Conservation (phyloP, 305 asterid genomes). For the Lippia alba region DNA sequence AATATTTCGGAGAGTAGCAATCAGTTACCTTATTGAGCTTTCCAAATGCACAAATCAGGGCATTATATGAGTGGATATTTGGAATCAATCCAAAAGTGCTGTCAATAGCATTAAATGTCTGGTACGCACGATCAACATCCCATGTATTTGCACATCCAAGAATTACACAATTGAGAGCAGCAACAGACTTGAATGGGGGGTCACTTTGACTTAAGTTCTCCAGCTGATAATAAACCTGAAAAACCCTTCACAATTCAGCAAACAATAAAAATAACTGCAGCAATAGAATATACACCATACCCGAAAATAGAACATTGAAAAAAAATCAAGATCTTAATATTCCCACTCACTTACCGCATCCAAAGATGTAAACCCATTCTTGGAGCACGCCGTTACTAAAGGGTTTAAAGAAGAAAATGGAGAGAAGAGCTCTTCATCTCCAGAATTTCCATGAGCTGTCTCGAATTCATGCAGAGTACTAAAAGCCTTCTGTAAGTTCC, state of each 20-base stretch:
- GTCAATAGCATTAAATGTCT: constrained; percentile 72
- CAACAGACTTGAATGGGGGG: constrained; percentile 78
- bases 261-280: neutral
- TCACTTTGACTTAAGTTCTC: constrained; percentile 72
- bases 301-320: neutral
- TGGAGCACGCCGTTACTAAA: constrained; percentile 69
- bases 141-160: constrained; percentile 92
- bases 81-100: constrained; percentile 69
- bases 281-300: constrained; percentile 17
- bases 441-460: constrained; percentile 56
- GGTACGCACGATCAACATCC: constrained; percentile 94
- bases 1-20: constrained; percentile 17
- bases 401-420: constrained; percentile 79
- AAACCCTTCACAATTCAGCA: neutral
- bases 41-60: constrained; percentile 75
- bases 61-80: constrained; percentile 80
- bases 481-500: constrained; percentile 79
- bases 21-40: constrained; percentile 69
- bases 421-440: constrained; percentile 56
- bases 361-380: constrained; percentile 70
- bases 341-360: constrained; percentile 60
- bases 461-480: constrained; percentile 80
- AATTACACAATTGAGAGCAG: constrained; percentile 82
- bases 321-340: neutral
- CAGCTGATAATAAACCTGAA: constrained; percentile 88